Base-by-base conservation (phyloP, 768 basidiomycete species). In the Leccinum pellstonianum region DNA sequence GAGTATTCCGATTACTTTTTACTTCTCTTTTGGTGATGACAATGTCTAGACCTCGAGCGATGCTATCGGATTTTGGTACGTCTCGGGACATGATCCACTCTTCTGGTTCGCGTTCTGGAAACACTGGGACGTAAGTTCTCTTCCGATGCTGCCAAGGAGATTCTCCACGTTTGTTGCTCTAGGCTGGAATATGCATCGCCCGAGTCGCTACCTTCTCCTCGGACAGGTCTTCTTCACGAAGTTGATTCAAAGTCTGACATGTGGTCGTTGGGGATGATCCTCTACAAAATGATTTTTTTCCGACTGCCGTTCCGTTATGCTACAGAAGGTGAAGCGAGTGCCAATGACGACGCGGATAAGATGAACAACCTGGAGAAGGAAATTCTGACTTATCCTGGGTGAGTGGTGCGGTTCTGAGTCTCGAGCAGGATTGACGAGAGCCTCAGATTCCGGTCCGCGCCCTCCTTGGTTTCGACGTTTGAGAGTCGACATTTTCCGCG, bases 241-340 rank as follows among this genome's bases (percentile, higher is more conserved):
- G 80, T 93, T 3, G 89, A 92, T 66, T 92, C 93, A 0, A 95
- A 95, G 68, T 84, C 91, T 4, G 95, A 98, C 70, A 94, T 97
- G 87, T 98, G 96, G 95, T 93, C 92, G 5, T 80, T 98, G 15
- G 95, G 95, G 62, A 94, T 98, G 90, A 92, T 98, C 57, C 80
- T 98, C 17, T 87, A 98, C 77, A 95, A 94, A 67, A 81, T 98
- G 61, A 76, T 96, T 1, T 98, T 97, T 77, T 94, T 98, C 76
- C 84, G 85, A 35, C 75, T 96, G 19, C 95, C 96, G 0, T 98
- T 94, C 68, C 81, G 79, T 17, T 86, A 92, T 63, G 86, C 89
- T 1, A 77, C 86, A 1, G 81, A 81, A 43, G 84, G 83, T 1
- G 85, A 83, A 56, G 81, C 78, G 0, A 77, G 80, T 51, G 80